A percentile compares a stretch with the other conserved stretches of the same genome.
These are phyloP conservation scores for Cucurbita pepo DNA, from an alignment of 306 rosid species.

Conservation along the genomic window DNA sequence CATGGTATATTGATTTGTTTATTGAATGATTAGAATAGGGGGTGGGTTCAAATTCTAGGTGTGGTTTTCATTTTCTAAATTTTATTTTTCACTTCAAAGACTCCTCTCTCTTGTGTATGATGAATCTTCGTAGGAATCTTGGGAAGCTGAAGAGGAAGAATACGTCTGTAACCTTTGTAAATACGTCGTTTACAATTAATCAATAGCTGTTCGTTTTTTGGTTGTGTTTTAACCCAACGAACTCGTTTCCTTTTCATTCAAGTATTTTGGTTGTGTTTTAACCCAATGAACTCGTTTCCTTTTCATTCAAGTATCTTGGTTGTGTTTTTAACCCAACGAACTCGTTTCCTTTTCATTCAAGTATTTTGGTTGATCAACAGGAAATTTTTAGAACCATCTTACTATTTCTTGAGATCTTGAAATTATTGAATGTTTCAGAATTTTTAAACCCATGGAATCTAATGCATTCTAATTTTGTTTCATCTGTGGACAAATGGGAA, in stretches of 20 bases:
- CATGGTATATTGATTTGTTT: conserved; percentile 53
- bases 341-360: neutral
- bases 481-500: neutral
- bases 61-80: conserved; percentile 18
- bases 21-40: conserved; percentile 16
- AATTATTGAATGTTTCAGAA: neutral
- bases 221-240: conserved; percentile 21
- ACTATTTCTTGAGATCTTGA: neutral
- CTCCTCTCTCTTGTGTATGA: conserved; percentile 31
- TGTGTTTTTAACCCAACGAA: no score
- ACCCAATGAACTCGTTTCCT: no score
- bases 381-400: neutral
- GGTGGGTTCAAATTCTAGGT: conserved; percentile 32
- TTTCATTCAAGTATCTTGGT: neutral
- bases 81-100: conserved; percentile 19
- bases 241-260: neutral
- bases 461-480: neutral
- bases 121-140: conserved; percentile 24
- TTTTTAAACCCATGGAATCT: neutral
- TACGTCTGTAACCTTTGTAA: conserved; percentile 57
- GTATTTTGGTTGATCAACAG: neutral
- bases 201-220: conserved; percentile 40
- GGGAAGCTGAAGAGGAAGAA: conserved; percentile 5
- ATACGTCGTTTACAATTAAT: conserved; percentile 40
- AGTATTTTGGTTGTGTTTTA: neutral